Conservation (phyloP, 1,284 basidiomycete species). For the Trametes sp. region DNA sequence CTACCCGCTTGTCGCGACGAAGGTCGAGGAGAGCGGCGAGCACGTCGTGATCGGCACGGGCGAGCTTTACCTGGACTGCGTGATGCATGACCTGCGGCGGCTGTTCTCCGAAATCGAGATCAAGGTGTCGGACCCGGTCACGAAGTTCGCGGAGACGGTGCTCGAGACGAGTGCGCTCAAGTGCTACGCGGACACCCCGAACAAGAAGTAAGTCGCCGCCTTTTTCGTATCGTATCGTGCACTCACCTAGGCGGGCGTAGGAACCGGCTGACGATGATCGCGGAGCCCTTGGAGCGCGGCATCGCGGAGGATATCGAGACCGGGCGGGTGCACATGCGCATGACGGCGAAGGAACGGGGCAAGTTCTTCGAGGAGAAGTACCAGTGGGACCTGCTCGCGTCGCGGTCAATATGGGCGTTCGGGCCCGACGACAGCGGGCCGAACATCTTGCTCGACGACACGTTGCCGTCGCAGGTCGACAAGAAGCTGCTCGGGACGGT, state of each 20-base stretch:
- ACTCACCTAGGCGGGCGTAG: conserved; percentile 50
- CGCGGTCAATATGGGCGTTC: conserved; percentile 99
- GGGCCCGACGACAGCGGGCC: conserved; percentile 96
- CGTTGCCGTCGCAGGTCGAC: conserved; percentile 93
- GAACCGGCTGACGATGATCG: conserved; percentile 98
- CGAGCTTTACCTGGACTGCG: conserved; percentile 96
- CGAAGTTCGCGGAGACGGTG: conserved; percentile 98
- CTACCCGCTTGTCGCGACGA: conserved; percentile 93
- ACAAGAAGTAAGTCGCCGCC: conserved; percentile 83
- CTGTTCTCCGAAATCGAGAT: conserved; percentile 99
- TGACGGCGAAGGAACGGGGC: conserved; percentile 93
- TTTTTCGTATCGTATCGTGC: conserved; percentile 17
- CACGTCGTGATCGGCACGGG: conserved; percentile 98
- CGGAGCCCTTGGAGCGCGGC: conserved; percentile 93
- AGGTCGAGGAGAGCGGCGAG: conserved; percentile 98
- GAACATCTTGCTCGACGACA: conserved; percentile 96
- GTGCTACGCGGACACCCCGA: conserved; percentile 98
- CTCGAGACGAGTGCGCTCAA: conserved; percentile 98
- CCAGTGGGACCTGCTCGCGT: conserved; percentile 97
- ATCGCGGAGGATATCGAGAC: conserved; percentile 95
- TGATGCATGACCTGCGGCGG: conserved; percentile 94
- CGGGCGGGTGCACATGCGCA: conserved; percentile 90
- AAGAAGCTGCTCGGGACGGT: conserved; percentile 91
- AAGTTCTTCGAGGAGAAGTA: conserved; percentile 96
- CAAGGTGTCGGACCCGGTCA: conserved; percentile 99